Conservation (phyloP, 208 protist genomes). For the Angomonas ambiguus region DNA sequence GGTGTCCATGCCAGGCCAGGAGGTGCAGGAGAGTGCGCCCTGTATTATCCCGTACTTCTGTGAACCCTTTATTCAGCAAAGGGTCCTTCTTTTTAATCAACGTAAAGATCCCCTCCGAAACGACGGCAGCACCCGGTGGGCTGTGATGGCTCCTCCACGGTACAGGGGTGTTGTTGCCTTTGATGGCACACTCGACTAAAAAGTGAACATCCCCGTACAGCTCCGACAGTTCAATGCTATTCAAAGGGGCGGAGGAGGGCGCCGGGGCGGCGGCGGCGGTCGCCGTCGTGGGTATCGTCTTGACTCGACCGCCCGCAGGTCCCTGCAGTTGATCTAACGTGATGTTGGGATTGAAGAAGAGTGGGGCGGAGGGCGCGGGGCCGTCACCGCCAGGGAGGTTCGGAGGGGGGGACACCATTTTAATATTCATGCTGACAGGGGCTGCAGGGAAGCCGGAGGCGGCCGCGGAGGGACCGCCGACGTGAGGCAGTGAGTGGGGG, state of each 20-base stretch:
- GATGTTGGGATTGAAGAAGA: background rate
- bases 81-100: constrained; percentile 57
- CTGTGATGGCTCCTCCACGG: background rate
- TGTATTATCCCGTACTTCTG: constrained; percentile 59
- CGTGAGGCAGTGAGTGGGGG: constrained; percentile 14
- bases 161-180: background rate
- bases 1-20: constrained; percentile 71
- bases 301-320: background rate
- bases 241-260: background rate
- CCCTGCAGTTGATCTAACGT: background rate
- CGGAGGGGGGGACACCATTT: constrained; percentile 9
- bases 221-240: constrained; percentile 7
- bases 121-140: constrained; percentile 15
- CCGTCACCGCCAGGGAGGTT: constrained; percentile 8
- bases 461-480: background rate
- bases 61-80: constrained; percentile 53
- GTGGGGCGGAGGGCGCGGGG: background rate
- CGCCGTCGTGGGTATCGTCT: constrained; percentile 12
- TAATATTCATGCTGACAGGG: background rate
- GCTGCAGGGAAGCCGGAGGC: constrained; percentile 11
- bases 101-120: constrained; percentile 38
- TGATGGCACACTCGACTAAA: constrained; percentile 20
- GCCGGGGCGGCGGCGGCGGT: background rate
- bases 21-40: constrained; percentile 76
- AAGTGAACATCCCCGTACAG: constrained; percentile 40